Evolutionary conservation across 2,329 filamentous ascomycete species (phyloP).

Genomic region (Curvularia sp.): DNA sequence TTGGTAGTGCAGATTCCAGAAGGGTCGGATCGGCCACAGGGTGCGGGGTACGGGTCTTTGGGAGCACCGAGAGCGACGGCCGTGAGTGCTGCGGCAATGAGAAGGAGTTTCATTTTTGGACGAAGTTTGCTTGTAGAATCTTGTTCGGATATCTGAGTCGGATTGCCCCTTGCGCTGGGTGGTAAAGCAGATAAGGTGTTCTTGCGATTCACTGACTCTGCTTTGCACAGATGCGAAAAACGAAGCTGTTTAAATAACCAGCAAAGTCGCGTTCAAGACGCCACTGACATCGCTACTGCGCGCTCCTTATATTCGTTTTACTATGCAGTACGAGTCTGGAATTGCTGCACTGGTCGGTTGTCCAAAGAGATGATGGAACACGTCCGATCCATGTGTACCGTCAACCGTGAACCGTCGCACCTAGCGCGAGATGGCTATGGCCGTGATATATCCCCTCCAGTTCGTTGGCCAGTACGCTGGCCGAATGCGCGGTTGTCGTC

Average conservation of each 20-base stretch:
- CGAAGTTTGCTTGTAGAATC: neutral
- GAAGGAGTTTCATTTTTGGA: conserved; percentile 23
- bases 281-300: conserved; percentile 16
- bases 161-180: neutral
- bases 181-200: neutral
- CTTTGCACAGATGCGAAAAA: neutral
- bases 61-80: conserved; percentile 29
- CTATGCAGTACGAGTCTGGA: conserved; percentile 4
- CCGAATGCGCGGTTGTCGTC: neutral
- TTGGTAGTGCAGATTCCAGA: conserved; percentile 41
- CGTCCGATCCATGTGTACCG: conserved; percentile 6
- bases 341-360: conserved; percentile 9
- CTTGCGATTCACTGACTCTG: neutral
- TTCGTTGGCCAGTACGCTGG: conserved; percentile 5
- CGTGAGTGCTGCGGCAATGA: conserved; percentile 24
- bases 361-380: conserved; percentile 1
- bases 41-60: conserved; percentile 39
- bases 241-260: conserved; percentile 18
- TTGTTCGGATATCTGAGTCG: neutral
- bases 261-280: conserved; percentile 11
- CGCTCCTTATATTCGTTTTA: neutral
- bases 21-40: conserved; percentile 38
- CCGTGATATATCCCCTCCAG: conserved; percentile 6
- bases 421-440: conserved; percentile 9
- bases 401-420: neutral